Base-by-base conservation (phyloP, 257 asterid species). In the Cordia subcordata region DNA sequence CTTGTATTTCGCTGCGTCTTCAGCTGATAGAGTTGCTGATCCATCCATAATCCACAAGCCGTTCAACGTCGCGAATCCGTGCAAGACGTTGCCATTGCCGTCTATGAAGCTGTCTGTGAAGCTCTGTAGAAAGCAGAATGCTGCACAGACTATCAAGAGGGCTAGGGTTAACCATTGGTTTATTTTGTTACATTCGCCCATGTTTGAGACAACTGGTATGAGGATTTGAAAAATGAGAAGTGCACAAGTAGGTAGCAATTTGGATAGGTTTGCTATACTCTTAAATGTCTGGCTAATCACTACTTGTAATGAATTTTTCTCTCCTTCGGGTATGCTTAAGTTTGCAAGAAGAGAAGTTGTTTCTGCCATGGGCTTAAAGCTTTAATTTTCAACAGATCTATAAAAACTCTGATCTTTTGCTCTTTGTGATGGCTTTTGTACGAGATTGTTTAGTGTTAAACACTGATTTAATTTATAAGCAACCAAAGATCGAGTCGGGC, bases 11-110 rank as follows among this genome's bases (percentile, higher is more conserved):
- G 75, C 86, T 38, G 88, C 85, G 0, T 64, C 53, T 49, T 74
- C 87, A 0, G 79, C 64, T 0, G 84, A 83, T 18, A 83, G 65
- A 19, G 81, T 53, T 11, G 64, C 72, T 0, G 95, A 81, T 39
- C 96, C 99, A 40, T 89, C 99, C n/a, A 93, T 82, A 44, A 85
- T 63, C 99, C 99, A 89, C 52, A 92, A 8, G 19, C 97, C 97
- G 15, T 22, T 53, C 11, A 13, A 22, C 0, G 57, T 53, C 0
- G 38, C 57, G 57, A 53, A 53, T 21, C 57, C 57, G 12, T 53
- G 33, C n/a, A 33, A 53, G 3, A 53, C 57, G 3, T 53, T 21
- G 17, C 57, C 57, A 1, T 53, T 21, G 0, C 11, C 57, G 33
- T 53, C 57, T 0, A 1, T 21, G 38, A 21, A 13, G 11, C 57